Evolutionary conservation across 139 green algal genomes (phyloP), one percentile per base, ranked within the genome.

Genomic region (Chlorella sp.): DNA sequence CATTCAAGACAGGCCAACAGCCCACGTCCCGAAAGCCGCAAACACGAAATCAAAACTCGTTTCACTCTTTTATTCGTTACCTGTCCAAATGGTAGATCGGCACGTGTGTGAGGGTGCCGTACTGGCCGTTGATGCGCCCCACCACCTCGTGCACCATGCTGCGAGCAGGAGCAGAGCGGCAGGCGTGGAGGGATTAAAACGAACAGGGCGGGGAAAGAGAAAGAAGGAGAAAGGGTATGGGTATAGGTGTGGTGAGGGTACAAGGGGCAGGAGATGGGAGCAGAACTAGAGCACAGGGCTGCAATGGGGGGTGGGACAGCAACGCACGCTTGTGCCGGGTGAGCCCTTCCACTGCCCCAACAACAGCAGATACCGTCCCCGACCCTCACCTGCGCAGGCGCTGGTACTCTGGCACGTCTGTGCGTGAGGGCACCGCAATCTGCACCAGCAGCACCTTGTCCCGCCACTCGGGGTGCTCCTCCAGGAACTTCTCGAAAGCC

Each of bases 111-210:
- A 99, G 94, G 14, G 98, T 99, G 83, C 98, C 98, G 90, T 99
- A 99, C 81, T 94, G 90, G 22, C 98, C 98, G 91, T 99, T 99
- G 94, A 99, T 99, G 88, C 98, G 95, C 5, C 98, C 98, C 66
- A 99, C 98, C 15, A 99, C 98, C 96, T 99, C 98, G 89, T 99
- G 98, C 77, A 99, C 97, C 95, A 97, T 97, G 61, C 91, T 96
- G 84, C 84, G 11, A 36, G 78, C 28, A 37, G 40, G 30, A 80
- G 34, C 2, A 7, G 26, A 15, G 77, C 53, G n/a, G 34, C 34
- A 83, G 32, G 80, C 7, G 24, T 32, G 48, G 81, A 34, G 1
- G n/a, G 37, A 34, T 21, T 48, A n/a, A 42, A 80, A 80, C 15
- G n/a, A 19, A 1, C 42, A n/a, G 73, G 9, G 12, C 73, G 18